Evolutionary conservation across 768 basidiomycete species (phyloP).

Genomic region (Rhodocollybia butyracea): DNA sequence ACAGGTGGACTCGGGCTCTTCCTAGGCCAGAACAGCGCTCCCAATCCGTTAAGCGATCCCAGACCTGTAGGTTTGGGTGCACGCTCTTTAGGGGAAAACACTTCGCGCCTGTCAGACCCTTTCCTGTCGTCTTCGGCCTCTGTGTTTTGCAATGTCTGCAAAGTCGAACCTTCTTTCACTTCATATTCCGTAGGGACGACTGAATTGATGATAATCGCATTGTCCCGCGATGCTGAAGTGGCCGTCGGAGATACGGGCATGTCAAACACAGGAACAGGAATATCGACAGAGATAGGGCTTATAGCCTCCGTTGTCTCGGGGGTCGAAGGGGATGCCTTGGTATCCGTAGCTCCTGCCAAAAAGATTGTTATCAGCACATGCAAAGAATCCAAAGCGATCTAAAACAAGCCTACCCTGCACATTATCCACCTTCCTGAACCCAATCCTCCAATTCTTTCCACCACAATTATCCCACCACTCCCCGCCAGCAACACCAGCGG

Average conservation of each 20-base stretch:
- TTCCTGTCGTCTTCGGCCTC: too few species aligned
- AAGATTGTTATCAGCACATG: too few species aligned
- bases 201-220: too few species aligned
- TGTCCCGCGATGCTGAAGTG: not conserved
- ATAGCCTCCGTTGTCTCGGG: not conserved
- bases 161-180: too few species aligned
- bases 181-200: not conserved
- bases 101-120: too few species aligned
- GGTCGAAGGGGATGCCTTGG: not conserved
- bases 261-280: not conserved
- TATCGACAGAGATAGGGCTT: not conserved
- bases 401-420: not conserved
- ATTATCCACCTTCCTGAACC: slow-evolving; percentile 38
- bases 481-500: slow-evolving; percentile 23
- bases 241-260: too few species aligned
- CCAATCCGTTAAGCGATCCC: not conserved
- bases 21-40: slow-evolving; percentile 4
- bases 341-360: too few species aligned
- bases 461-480: slow-evolving; percentile 97
- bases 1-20: not conserved
- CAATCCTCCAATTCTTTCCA: slow-evolving; percentile 73
- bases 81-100: too few species aligned
- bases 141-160: not conserved
- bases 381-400: too few species aligned
- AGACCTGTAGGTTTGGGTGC: slow-evolving; percentile 1